phyloP scores from a whole-genome alignment of 352 stramenopile species.

The Aphanomyces cochlioides region DNA sequence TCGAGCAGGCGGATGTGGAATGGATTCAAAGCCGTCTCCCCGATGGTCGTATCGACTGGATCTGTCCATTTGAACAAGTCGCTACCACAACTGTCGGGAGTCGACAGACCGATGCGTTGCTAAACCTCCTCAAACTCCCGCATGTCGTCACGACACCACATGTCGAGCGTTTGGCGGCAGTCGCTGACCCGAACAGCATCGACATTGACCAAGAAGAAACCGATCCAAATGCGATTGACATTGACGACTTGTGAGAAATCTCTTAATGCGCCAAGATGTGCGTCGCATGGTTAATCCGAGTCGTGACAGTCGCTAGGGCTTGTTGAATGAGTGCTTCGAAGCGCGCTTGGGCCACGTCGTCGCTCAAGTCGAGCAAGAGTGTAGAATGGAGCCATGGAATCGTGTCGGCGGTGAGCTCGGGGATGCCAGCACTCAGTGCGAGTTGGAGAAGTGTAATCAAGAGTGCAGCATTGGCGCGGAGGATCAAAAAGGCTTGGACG shows the following conservation, averaged over 20 bases:
- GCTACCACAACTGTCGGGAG: constrained; percentile 62
- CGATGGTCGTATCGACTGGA: constrained; percentile 62
- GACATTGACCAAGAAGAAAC: constrained; percentile 48
- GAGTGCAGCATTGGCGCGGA: constrained; percentile 70
- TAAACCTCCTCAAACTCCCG: constrained; percentile 89
- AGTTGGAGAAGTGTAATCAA: constrained; percentile 80
- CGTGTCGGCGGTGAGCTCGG: constrained; percentile 64
- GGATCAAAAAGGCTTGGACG: constrained; percentile 63
- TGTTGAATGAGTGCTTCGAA: constrained; percentile 79
- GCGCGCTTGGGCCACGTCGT: constrained; percentile 52
- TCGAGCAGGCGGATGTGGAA: constrained; percentile 72
- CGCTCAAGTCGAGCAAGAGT: constrained; percentile 69
- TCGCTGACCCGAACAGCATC: constrained; percentile 55
- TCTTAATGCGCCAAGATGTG: constrained; percentile 76
- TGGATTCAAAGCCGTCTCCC: constrained; percentile 57
- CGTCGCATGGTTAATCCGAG: constrained; percentile 78
- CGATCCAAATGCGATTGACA: constrained; percentile 25
- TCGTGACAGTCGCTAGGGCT: constrained; percentile 70
- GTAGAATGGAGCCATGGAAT: constrained; percentile 79
- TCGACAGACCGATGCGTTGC: constrained; percentile 92
- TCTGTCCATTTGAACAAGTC: constrained; percentile 57
- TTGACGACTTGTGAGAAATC: constrained; percentile 26
- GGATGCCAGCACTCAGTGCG: constrained; percentile 73
- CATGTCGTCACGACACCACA: constrained; percentile 94
- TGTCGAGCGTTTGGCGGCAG: constrained; percentile 1